These are phyloP conservation scores for Discostella stelligera DNA, from an alignment of 352 stramenopile genomes.

Conservation along the genomic window DNA sequence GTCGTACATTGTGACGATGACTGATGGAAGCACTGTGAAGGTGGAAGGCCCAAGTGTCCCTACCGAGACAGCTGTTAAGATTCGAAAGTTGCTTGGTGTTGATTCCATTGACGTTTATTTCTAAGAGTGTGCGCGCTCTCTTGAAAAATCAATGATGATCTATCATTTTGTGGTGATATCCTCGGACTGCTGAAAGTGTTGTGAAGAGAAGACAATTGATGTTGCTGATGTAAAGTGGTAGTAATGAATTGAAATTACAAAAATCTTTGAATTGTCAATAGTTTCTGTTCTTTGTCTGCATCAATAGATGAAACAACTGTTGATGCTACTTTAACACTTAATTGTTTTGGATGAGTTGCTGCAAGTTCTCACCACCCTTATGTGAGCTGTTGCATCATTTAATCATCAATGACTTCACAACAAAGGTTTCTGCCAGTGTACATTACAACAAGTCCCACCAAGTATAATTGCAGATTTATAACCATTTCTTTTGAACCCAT, in stretches of 20 bases:
- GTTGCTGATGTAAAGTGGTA: not conserved
- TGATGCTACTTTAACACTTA: too few species aligned
- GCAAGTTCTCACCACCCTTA: too few species aligned
- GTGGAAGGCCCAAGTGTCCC: conserved; percentile 53
- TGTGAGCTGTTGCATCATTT: too few species aligned
- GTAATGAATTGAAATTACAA: not conserved
- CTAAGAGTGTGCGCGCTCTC: conserved; percentile 2
- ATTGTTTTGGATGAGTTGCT: too few species aligned
- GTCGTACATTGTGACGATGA: conserved; percentile 59
- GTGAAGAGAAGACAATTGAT: not conserved
- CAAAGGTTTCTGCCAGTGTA: too few species aligned
- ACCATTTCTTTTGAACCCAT: too few species aligned
- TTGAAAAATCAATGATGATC: not conserved
- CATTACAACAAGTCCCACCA: too few species aligned
- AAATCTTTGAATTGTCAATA: too few species aligned
- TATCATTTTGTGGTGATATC: not conserved
- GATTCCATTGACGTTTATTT: conserved; percentile 62
- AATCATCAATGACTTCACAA: too few species aligned
- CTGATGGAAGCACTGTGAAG: conserved; percentile 65
- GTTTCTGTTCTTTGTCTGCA: too few species aligned
- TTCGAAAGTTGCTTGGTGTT: conserved; percentile 65
- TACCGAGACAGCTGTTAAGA: conserved; percentile 57
- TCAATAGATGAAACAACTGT: too few species aligned
- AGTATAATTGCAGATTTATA: too few species aligned
- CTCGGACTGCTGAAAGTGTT: not conserved